Conservation (phyloP, 345 rosid genomes). For the Brassica juncea region DNA sequence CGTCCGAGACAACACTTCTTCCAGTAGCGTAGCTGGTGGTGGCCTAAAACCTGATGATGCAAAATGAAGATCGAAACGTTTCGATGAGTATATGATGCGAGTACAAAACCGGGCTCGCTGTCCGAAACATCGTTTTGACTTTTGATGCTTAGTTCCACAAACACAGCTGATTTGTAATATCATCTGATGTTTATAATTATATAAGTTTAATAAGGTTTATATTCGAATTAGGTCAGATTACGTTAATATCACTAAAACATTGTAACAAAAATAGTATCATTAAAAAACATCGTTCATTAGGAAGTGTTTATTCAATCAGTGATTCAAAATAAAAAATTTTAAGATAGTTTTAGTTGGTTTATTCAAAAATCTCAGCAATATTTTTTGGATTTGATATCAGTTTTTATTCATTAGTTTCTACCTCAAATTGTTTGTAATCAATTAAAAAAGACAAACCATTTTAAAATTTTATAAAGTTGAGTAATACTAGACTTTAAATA, state of each 20-base stretch:
- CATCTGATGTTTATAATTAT: not conserved
- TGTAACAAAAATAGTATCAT: not conserved
- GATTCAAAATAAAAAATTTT: no score
- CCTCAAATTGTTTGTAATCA: no score
- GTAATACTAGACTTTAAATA: no score
- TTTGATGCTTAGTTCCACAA: constrained; percentile 9
- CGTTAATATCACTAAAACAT: not conserved
- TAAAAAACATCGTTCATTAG: no score
- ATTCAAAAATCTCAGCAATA: no score
- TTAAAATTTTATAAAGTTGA: no score
- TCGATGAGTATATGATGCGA: not conserved
- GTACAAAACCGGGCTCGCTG: not conserved
- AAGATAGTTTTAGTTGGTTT: no score
- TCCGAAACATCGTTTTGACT: not conserved
- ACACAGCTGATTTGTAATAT: constrained; percentile 19
- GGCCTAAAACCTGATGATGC: constrained; percentile 49
- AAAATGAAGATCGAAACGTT: constrained; percentile 10
- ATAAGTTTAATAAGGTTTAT: not conserved
- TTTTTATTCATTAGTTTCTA: no score
- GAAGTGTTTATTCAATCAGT: no score
- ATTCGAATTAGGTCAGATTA: not conserved
- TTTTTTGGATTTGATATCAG: no score
- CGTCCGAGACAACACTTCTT: constrained; percentile 67
- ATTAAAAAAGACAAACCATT: no score
- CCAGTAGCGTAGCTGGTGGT: constrained; percentile 64